Conservation (phyloP, 257 asterid species). For the Capsicum baccatum region DNA sequence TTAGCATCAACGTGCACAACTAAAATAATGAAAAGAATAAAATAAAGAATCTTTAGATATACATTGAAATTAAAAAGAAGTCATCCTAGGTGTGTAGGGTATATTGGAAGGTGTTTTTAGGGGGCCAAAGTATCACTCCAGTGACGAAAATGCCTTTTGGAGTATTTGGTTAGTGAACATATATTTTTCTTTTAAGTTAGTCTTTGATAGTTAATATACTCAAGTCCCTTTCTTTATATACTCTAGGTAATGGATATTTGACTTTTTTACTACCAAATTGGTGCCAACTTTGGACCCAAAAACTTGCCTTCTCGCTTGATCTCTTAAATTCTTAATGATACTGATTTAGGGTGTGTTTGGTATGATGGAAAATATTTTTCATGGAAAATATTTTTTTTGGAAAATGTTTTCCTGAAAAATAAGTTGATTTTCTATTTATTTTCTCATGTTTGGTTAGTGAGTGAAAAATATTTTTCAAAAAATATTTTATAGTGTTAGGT, state of each 20-base stretch:
- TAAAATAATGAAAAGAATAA: constrained; percentile 29
- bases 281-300: neutral
- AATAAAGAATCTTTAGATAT: constrained; percentile 30
- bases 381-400: too few relatives aligned
- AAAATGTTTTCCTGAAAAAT: too few relatives aligned
- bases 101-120: neutral
- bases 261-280: neutral
- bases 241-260: constrained; percentile 20
- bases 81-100: constrained; percentile 2
- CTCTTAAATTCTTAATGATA: neutral
- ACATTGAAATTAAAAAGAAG: neutral
- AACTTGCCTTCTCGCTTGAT: neutral
- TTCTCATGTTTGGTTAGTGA: too few relatives aligned
- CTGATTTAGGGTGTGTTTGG: too few relatives aligned
- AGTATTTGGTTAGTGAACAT: constrained; percentile 31
- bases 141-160: constrained; percentile 33
- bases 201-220: constrained; percentile 1
- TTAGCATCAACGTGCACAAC: constrained; percentile 32
- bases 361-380: too few relatives aligned
- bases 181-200: neutral
- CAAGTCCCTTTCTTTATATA: constrained; percentile 23
- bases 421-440: too few relatives aligned
- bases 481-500: too few relatives aligned
- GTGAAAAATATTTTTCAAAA: too few relatives aligned
- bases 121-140: constrained; percentile 30